A percentile compares a stretch with the other conserved stretches of the same genome.
Evolutionary conservation across 352 stramenopile species (phyloP).

Genomic region (Phytophthora syringae): DNA sequence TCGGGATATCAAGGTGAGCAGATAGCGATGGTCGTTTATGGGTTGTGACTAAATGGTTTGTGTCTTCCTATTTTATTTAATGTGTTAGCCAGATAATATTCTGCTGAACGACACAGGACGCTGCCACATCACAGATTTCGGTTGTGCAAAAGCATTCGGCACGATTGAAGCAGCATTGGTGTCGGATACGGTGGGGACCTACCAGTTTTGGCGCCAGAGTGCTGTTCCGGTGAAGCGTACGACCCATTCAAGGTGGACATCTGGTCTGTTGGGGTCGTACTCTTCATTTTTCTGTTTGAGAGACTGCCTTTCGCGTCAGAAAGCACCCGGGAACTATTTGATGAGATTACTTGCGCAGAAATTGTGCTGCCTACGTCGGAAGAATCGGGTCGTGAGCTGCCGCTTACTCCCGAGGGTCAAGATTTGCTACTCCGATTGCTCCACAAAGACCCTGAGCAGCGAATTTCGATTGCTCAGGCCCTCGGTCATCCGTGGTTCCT

Average conservation of each 20-base stretch:
- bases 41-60: not conserved
- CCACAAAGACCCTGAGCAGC: conserved; percentile 49
- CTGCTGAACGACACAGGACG: conserved; percentile 79
- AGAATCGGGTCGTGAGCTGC: conserved; percentile 13
- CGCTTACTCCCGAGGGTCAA: conserved; percentile 37
- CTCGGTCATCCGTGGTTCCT: conserved; percentile 70
- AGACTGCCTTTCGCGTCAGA: conserved; percentile 81
- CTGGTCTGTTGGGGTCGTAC: conserved; percentile 85
- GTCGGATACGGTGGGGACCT: conserved; percentile 89
- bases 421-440: conserved; percentile 66
- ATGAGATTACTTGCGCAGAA: conserved; percentile 66
- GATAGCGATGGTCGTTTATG: not conserved
- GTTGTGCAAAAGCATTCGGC: conserved; percentile 65
- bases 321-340: conserved; percentile 78
- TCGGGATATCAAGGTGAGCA: conserved; percentile 87
- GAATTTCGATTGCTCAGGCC: conserved; percentile 61
- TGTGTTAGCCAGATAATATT: conserved; percentile 82
- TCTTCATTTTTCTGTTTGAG: conserved; percentile 90
- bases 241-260: conserved; percentile 86
- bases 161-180: conserved; percentile 37
- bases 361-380: conserved; percentile 39
- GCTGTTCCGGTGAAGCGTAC: conserved; percentile 83
- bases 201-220: conserved; percentile 92
- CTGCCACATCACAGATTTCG: conserved; percentile 90
- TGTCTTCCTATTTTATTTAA: conserved; percentile 1